A percentile compares a stretch with the other conserved stretches of the same genome.
phyloP scores from a whole-genome alignment of 2,329 filamentous ascomycete genomes.

The Hymenotorrendiella dingleyae region DNA sequence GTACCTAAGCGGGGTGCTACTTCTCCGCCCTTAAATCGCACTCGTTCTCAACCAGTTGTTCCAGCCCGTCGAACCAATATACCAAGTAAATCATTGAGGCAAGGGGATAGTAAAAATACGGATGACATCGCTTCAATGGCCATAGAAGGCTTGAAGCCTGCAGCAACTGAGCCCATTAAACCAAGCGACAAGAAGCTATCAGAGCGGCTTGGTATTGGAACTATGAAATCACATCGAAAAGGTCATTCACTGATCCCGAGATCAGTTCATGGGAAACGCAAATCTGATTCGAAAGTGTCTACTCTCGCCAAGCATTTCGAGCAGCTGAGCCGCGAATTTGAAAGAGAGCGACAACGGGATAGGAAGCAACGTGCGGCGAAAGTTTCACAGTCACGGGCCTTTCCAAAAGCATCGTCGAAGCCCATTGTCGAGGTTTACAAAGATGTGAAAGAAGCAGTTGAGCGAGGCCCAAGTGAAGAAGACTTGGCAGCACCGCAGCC shows the following conservation, averaged over 20 bases:
- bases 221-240: slow-evolving; percentile 56
- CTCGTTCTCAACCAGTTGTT: slow-evolving; percentile 29
- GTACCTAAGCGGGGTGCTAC: slow-evolving; percentile 17
- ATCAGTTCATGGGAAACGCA: slow-evolving; percentile 66
- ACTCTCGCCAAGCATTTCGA: slow-evolving; percentile 95
- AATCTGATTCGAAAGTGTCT: slow-evolving; percentile 68
- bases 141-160: slow-evolving; percentile 21
- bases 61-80: slow-evolving; percentile 26
- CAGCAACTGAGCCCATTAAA: slow-evolving; percentile 25
- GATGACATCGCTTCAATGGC: slow-evolving; percentile 13
- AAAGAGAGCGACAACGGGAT: slow-evolving; percentile 81
- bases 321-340: slow-evolving; percentile 88
- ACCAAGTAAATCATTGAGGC: slow-evolving; percentile 18
- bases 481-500: slow-evolving; percentile 38
- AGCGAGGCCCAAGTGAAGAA: slow-evolving; percentile 63
- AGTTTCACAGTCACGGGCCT: slow-evolving; percentile 68
- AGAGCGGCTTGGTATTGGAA: slow-evolving; percentile 62
- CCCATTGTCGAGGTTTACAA: slow-evolving; percentile 95
- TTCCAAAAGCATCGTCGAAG: slow-evolving; percentile 87
- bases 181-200: slow-evolving; percentile 63
- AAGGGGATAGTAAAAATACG: slow-evolving; percentile 18
- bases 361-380: slow-evolving; percentile 74
- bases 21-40: slow-evolving; percentile 29
- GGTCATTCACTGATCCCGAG: slow-evolving; percentile 78
- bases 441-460: slow-evolving; percentile 88